These are phyloP conservation scores for Mycena chlorophos DNA, from an alignment of 768 basidiomycete genomes.

Conservation along the genomic window DNA sequence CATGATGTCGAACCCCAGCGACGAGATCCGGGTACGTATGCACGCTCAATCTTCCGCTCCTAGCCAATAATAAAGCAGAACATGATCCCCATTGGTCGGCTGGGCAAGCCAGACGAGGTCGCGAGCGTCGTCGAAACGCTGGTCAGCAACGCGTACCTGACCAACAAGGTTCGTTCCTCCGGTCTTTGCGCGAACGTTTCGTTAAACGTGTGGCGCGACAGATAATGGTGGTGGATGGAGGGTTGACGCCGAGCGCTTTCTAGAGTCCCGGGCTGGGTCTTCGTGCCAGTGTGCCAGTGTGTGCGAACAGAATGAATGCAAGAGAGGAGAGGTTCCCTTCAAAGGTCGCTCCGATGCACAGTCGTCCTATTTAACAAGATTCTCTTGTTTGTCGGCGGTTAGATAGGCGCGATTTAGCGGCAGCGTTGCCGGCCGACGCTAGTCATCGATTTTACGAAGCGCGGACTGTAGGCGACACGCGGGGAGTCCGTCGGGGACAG, in stretches of 20 bases:
- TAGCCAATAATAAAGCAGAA: constrained; percentile 33
- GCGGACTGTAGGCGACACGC: no score
- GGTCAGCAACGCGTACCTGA: constrained; percentile 54
- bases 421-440: no score
- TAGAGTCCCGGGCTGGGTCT: no score
- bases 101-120: constrained; percentile 52
- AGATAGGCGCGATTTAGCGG: no score
- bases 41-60: neutral
- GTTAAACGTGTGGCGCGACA: constrained; percentile 17
- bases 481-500: no score
- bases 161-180: constrained; percentile 47
- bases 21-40: constrained; percentile 33
- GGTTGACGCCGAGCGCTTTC: constrained; percentile 43
- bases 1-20: constrained; percentile 47
- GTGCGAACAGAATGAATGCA: no score
- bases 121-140: constrained; percentile 52
- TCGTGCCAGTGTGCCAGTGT: no score
- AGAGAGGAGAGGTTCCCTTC: no score
- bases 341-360: no score
- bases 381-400: no score
- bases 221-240: constrained; percentile 51
- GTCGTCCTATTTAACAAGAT: no score
- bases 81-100: constrained; percentile 50
- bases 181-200: neutral
- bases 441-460: no score